Evolutionary conservation across 1,284 basidiomycete species (phyloP).

Genomic region (Pyrrhoderma lamaoense): DNA sequence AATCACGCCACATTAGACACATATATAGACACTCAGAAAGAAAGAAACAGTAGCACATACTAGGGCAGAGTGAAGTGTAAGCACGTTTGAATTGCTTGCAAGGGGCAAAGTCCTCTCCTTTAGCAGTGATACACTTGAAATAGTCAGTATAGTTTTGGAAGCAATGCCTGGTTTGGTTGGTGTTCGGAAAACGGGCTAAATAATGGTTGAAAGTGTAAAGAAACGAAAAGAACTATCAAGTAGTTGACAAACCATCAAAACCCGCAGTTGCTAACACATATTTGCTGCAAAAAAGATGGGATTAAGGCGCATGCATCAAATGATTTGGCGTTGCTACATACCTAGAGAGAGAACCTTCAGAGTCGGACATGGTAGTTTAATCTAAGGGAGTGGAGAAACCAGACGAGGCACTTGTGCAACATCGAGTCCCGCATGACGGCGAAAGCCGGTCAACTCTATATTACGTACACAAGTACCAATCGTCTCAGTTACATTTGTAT

Average conservation of each 20-base stretch:
- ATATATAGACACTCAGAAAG: slow-evolving; percentile 4
- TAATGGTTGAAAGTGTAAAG: background rate
- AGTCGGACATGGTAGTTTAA: slow-evolving; percentile 53
- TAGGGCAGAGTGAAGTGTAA: slow-evolving; percentile 96
- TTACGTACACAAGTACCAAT: no score
- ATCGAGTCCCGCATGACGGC: slow-evolving; percentile 1
- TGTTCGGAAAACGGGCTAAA: slow-evolving; percentile 88
- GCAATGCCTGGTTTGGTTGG: slow-evolving; percentile 93
- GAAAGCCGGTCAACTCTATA: background rate
- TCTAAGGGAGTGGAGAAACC: background rate
- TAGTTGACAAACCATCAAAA: slow-evolving; percentile 64
- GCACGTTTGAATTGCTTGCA: slow-evolving; percentile 99
- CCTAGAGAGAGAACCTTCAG: slow-evolving; percentile 42
- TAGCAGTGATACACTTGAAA: slow-evolving; percentile 95
- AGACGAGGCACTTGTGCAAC: slow-evolving; percentile 8
- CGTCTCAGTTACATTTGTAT: no score
- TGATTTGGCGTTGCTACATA: slow-evolving; percentile 24
- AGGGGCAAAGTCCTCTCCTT: slow-evolving; percentile 95
- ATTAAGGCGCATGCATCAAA: slow-evolving; percentile 12
- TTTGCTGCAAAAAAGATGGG: slow-evolving; percentile 44
- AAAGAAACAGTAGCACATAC: slow-evolving; percentile 47
- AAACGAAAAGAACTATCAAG: background rate
- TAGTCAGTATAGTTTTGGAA: slow-evolving; percentile 98
- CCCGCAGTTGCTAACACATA: slow-evolving; percentile 80
- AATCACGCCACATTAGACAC: slow-evolving; percentile 11